Evolutionary conservation across 2,329 filamentous ascomycete species (phyloP), one percentile per base, ranked within the genome.

Genomic region (Calonectria honghensis): DNA sequence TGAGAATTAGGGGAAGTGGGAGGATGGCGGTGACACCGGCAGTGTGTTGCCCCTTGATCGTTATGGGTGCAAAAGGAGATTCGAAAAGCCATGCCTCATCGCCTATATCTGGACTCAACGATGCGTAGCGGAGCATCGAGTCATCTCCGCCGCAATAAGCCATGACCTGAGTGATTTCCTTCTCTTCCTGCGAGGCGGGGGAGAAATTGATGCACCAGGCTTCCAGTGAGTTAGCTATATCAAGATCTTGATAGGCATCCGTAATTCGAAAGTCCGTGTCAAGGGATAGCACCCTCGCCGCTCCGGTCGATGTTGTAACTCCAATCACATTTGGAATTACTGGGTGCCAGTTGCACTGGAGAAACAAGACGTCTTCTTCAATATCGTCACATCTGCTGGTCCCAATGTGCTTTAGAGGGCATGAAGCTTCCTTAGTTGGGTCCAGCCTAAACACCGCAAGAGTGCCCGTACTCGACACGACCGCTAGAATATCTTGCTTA

Each of bases 1-100:
- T 78, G 0, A 82, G 78, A 1, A 83, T 80, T 3, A 86, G 27
- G 1, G 88, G 81, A 3, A 98, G 85, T 0, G 96, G 95, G 3
- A 98, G 85, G 69, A 98, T 97, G 2, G 95, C 92, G 0, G 96
- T 98, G 1, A 98, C 94, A 14, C 97, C 96, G 2, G 96, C 95
- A n/a, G 88, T 88, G 80, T 98, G 95, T 35, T 79, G 76, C n/a
- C 83, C 82, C 75, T 88, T 92, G 35, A 86, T 79, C 18, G 75
- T 76, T 10, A 84, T 73, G 2, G 81, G 74, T 9, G 81, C 73
- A 73, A 81, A 83, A 1, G 77, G 81, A 20, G 76, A 57, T 50
- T 81, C 65, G n/a, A 67, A 77, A 4, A 70, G 68, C 9, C 76
- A 41, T 3, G 73, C 71, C 16, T 72, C 57, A 13, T 76, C 68